A percentile compares a stretch with the other conserved stretches of the same genome.
Evolutionary conservation across 1,139 yeast species (phyloP).

Genomic region (Scheffersomyces quercinus): DNA sequence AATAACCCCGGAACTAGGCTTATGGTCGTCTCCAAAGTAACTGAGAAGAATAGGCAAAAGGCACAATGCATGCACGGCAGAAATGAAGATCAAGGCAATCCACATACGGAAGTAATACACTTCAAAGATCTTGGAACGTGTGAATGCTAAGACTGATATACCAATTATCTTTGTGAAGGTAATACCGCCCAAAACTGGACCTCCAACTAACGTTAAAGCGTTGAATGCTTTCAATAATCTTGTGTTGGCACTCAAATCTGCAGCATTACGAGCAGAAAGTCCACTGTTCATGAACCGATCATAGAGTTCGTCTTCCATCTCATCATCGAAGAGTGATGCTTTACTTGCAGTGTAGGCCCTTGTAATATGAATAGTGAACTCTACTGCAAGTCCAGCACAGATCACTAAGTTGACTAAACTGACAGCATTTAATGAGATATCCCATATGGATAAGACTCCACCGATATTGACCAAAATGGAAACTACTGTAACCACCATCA

Average conservation of each 20-base stretch:
- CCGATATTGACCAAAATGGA: slow-evolving; percentile 73
- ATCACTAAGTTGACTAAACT: slow-evolving; percentile 85
- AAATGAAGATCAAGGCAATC: slow-evolving; percentile 76
- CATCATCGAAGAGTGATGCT: neutral
- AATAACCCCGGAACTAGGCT: neutral
- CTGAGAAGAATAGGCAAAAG: slow-evolving; percentile 76
- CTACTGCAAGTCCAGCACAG: slow-evolving; percentile 90
- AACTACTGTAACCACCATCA: slow-evolving; percentile 58
- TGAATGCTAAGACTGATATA: slow-evolving; percentile 80
- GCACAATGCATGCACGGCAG: slow-evolving; percentile 75
- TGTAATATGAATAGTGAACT: slow-evolving; percentile 85
- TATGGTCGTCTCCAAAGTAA: slow-evolving; percentile 54
- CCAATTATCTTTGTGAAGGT: slow-evolving; percentile 89
- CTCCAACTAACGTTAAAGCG: slow-evolving; percentile 76
- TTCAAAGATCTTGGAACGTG: slow-evolving; percentile 83
- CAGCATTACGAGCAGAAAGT: neutral
- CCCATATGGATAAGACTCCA: slow-evolving; percentile 76
- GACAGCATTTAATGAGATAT: slow-evolving; percentile 82
- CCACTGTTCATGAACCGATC: slow-evolving; percentile 4
- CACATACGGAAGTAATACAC: slow-evolving; percentile 95
- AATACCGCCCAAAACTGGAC: slow-evolving; percentile 86
- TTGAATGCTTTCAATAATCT: slow-evolving; percentile 44
- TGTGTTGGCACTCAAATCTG: neutral
- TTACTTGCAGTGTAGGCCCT: slow-evolving; percentile 58
- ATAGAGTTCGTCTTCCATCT: slow-evolving; percentile 7